phyloP scores from a whole-genome alignment of 768 basidiomycete genomes.

The Lepiota venenata region DNA sequence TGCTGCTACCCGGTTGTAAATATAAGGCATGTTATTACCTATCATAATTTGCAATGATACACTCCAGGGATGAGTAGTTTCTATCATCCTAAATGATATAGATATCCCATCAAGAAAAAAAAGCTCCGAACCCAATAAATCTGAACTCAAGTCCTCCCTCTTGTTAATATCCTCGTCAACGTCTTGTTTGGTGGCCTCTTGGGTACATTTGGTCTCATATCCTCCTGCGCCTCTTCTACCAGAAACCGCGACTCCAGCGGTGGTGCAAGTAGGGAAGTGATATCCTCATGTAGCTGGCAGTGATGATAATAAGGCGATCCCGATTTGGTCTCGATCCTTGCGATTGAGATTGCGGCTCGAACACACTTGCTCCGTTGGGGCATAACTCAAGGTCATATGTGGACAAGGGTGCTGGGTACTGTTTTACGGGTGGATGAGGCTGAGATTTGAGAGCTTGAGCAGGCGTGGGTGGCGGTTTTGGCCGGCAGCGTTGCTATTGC shows the following conservation, averaged over 20 bases:
- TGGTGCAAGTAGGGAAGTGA: not conserved
- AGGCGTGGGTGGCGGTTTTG: not conserved
- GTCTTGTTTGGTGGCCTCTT: conserved; percentile 17
- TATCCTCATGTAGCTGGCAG: no score
- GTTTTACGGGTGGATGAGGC: conserved; percentile 21
- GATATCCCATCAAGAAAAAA: no score
- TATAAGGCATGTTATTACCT: no score
- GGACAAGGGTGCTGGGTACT: conserved; percentile 34
- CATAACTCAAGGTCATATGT: conserved; percentile 32
- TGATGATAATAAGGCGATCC: conserved; percentile 7
- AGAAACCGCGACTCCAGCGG: not conserved
- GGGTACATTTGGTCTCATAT: conserved; percentile 7
- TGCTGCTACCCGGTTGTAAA: no score
- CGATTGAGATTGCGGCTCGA: conserved; percentile 19
- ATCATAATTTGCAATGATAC: no score
- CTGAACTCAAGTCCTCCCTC: conserved; percentile 30
- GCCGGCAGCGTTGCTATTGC: not conserved
- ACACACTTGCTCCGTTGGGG: conserved; percentile 31
- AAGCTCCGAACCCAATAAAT: conserved; percentile 17
- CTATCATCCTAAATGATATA: no score
- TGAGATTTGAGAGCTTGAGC: not conserved
- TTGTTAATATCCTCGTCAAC: conserved; percentile 21
- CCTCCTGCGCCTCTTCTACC: conserved; percentile 14
- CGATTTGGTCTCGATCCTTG: conserved; percentile 9
- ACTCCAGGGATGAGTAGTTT: no score